Evolutionary conservation across 441 rosid species (phyloP), one percentile per base, ranked within the genome.

Genomic region (Iberis amara): DNA sequence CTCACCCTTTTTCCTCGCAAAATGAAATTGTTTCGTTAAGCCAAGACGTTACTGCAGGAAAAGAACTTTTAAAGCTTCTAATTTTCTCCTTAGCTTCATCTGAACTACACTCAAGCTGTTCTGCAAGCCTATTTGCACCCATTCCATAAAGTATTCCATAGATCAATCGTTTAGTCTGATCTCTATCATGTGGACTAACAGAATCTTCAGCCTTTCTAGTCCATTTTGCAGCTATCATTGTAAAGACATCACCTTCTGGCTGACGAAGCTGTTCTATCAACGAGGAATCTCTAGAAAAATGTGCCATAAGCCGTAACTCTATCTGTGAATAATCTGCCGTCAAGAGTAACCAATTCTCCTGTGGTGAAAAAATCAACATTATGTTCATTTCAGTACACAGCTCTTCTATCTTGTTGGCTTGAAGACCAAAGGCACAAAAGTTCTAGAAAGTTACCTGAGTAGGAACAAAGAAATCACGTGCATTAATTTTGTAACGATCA

Each of bases 261-360:
- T 86, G 72, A 41, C 78, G 81, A 38, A 89, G 90, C 59, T 89
- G 79, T 68, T 83, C 77, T 69, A 92, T 75, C 61, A 92, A 69
- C 55, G 86, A 61, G 26, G 94, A 57, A 41, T 92, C 99, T 66
- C 73, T 71, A 57, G 99, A 85, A 75, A 89, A 92, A 70, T 92
- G 97, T 50, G 97, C 97, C 96, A 92, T 82, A 32, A 89, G 68
- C 47, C 96, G 88, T 68, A 92, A 63, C 65, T 92, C 99, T 74
- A 92, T 89, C 78, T 92, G 97, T 42, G 97, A 92, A 79, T 92
- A 92, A 78, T 92, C 97, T 46, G 96, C 99, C 31, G 96, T 74
- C 71, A 92, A 68, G 51, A 89, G 65, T 63, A 92, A 61, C 97
- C 97, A 92, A 54, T 84, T 78, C n/a, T 89, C 99, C 99, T 92